phyloP scores from a whole-genome alignment of 352 stramenopile species.

The Globisporangium okanoganense region DNA sequence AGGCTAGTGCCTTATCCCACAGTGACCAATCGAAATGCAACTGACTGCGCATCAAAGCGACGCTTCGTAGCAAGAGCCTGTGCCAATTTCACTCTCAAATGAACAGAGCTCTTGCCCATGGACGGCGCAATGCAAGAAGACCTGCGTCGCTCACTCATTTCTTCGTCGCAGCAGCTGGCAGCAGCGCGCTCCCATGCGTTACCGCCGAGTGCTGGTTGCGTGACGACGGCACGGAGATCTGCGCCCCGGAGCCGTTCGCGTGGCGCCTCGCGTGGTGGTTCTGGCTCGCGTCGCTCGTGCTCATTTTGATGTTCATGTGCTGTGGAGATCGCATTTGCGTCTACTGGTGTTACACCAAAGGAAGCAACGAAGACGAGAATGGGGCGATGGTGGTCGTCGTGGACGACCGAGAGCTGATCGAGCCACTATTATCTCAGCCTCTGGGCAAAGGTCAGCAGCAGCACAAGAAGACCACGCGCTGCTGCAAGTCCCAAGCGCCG shows the following conservation, averaged over 20 bases:
- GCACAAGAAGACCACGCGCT: conserved; percentile 3
- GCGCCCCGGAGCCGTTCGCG: conserved; percentile 36
- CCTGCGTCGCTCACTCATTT: neutral
- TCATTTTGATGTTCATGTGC: conserved; percentile 27
- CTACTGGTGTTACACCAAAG: conserved; percentile 5
- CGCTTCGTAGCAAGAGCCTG: neutral
- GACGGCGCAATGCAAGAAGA: neutral
- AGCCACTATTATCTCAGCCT: conserved; percentile 14
- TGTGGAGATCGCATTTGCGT: conserved; percentile 33
- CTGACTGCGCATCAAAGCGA: neutral
- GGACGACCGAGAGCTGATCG: neutral
- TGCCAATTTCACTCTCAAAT: neutral
- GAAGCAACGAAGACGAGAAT: neutral
- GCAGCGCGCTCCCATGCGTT: conserved; percentile 5
- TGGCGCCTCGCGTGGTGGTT: conserved; percentile 62
- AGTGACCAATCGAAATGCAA: neutral
- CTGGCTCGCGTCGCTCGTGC: conserved; percentile 55
- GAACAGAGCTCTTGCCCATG: neutral
- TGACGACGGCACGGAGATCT: conserved; percentile 54
- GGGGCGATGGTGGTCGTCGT: neutral
- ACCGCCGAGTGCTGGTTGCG: conserved; percentile 55
- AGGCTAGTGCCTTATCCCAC: neutral
- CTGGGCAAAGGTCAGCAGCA: conserved; percentile 2
- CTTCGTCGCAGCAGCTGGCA: neutral
- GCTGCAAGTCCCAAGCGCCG: conserved; percentile 10